Evolutionary conservation across 225 moss, liverwort and hornwort species (phyloP), one percentile per base, ranked within the genome.

Genomic region (Anthoceros angustus): DNA sequence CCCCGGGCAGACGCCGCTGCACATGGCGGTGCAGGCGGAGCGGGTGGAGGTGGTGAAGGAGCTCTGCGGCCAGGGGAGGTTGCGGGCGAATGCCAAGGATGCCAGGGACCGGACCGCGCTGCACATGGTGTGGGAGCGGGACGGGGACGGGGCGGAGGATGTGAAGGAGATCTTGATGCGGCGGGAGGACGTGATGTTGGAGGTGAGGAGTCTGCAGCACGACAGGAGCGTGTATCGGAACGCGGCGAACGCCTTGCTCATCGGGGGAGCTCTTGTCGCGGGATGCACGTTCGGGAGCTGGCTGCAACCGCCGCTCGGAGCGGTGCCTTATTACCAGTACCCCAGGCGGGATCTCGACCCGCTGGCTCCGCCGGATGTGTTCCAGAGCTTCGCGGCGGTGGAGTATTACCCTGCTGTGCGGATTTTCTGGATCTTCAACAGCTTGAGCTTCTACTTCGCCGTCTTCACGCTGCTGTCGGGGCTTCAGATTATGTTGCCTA

Each of bases 351-450:
- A 18, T 23, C 7, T 0, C 8, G 55, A 55, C 55, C 55, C 18
- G 55, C 55, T 55, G 55, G 55, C 55, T 55, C 55, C 55, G 12
- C 12, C 55, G n/a, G 55, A 55, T 20, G 55, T 23, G n/a, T 55
- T 18, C 55, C 0, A 55, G 55, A 9, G 8, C 55, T 55, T 18
- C 55, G 55, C 14, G 55, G n/a, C 18, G 55, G 55, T 55, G 55
- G n/a, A 15, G 55, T 0, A 55, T 4, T 32, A 32, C 14, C 16
- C 16, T 23, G 55, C 55, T 6, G 8, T 55, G 0, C 55, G 55
- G n/a, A 23, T 23, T 23, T 55, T 55, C 55, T 55, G 55, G 55
- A 55, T 55, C 55, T 23, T 55, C 55, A 55, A 55, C 55, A 55
- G 18, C 55, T 23, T 55, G n/a, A 55, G 55, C 55, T 55, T 55